Conservation (phyloP, 1,284 basidiomycete species). For the Serendipita sp. region DNA sequence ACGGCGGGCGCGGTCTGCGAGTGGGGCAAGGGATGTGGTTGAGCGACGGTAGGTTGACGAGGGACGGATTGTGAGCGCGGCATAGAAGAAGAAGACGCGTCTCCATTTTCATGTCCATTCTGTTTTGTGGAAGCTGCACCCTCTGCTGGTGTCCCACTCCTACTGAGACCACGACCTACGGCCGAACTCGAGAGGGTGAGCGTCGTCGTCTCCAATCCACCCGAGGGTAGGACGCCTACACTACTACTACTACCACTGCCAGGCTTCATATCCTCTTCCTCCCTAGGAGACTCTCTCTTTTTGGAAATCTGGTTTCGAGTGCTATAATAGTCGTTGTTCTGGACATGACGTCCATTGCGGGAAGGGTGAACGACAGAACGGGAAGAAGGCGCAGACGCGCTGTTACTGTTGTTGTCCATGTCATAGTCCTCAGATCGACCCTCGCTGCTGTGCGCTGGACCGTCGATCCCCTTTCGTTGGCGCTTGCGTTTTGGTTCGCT, state of each 20-base stretch:
- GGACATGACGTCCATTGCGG: neutral
- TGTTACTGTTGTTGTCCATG: neutral
- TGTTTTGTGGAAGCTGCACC: neutral
- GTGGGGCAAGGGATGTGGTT: no score
- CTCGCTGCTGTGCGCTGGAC: conserved; percentile 18
- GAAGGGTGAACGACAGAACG: neutral
- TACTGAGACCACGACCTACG: neutral
- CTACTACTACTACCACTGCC: neutral
- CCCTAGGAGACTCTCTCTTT: neutral
- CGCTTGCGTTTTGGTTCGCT: conserved; percentile 17
- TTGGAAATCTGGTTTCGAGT: neutral
- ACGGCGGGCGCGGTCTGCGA: no score
- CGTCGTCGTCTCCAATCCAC: neutral
- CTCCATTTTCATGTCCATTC: neutral
- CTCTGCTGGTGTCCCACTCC: neutral
- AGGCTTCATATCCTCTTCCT: neutral
- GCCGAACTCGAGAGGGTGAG: neutral
- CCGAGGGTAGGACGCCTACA: neutral
- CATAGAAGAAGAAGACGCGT: neutral
- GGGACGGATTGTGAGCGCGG: neutral
- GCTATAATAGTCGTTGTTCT: neutral
- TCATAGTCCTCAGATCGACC: neutral
- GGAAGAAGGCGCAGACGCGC: neutral
- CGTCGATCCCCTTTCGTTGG: conserved; percentile 22
- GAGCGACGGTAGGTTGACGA: neutral